Percentiles rank a stretch among this genome's conserved stretches.
phyloP scores from a whole-genome alignment of 768 basidiomycete genomes.

The Gloeostereum incarnatum region DNA sequence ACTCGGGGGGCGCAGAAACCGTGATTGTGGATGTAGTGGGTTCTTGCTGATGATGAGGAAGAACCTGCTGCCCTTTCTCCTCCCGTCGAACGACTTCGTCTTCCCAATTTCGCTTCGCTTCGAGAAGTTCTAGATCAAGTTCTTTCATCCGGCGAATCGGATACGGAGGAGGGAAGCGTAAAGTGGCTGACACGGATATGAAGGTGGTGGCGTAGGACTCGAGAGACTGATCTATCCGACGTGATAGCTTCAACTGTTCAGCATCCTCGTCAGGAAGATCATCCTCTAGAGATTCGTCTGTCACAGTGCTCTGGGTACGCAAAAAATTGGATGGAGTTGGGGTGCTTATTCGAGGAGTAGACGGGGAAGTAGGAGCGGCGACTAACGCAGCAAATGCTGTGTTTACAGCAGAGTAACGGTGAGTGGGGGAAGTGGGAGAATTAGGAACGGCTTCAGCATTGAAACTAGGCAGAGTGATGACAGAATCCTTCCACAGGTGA shows the following conservation, averaged over 20 bases:
- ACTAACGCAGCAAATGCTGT: slow-evolving; percentile 14
- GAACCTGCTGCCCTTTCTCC: slow-evolving; percentile 43
- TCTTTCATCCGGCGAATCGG: slow-evolving; percentile 84
- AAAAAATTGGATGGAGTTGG: slow-evolving; percentile 12
- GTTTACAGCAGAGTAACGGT: slow-evolving; percentile 13
- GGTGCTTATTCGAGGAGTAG: slow-evolving; percentile 20
- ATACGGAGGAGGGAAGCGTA: slow-evolving; percentile 89
- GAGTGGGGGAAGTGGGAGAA: slow-evolving; percentile 17
- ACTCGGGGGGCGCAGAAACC: slow-evolving; percentile 6
- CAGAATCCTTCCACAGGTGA: slow-evolving; percentile 86
- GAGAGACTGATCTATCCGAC: slow-evolving; percentile 73
- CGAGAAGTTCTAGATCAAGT: slow-evolving; percentile 68
- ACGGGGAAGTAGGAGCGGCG: slow-evolving; percentile 17
- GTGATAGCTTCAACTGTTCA: slow-evolving; percentile 58
- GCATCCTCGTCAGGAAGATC: slow-evolving; percentile 65
- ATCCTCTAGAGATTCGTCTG: slow-evolving; percentile 23
- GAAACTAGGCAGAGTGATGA: slow-evolving; percentile 65
- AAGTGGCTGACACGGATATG: slow-evolving; percentile 88
- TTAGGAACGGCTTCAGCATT: slow-evolving; percentile 57
- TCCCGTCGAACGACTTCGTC: slow-evolving; percentile 78
- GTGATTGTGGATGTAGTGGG: slow-evolving; percentile 25
- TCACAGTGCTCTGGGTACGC: slow-evolving; percentile 11
- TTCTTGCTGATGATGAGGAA: too few species aligned
- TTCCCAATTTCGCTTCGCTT: slow-evolving; percentile 72
- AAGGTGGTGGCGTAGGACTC: slow-evolving; percentile 80